Conservation (phyloP, 2,329 filamentous ascomycete genomes). For the Scortechinia acanthostroma region DNA sequence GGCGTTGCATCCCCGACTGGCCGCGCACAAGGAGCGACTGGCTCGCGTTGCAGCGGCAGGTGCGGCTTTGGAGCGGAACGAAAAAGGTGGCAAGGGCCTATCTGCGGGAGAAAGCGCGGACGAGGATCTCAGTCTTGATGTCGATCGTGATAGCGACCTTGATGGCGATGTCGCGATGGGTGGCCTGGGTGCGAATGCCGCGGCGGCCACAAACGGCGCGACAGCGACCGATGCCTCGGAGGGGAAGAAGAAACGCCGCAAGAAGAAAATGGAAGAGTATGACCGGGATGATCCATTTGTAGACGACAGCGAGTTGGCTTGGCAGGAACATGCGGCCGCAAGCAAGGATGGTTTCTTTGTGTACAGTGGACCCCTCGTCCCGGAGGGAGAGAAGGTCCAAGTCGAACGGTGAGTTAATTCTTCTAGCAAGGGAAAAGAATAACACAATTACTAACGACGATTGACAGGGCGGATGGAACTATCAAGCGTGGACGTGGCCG, state of each 20-base stretch:
- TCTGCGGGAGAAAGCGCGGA: neutral
- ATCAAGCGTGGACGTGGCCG: constrained; percentile 30
- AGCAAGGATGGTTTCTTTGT: constrained; percentile 68
- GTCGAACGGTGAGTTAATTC: constrained; percentile 44
- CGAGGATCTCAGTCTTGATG: neutral
- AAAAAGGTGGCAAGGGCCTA: constrained; percentile 19
- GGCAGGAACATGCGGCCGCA: constrained; percentile 62
- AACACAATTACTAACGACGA: constrained; percentile 5
- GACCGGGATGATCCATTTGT: constrained; percentile 43
- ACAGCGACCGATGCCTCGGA: constrained; percentile 21
- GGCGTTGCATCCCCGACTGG: constrained; percentile 57
- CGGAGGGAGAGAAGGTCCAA: constrained; percentile 51
- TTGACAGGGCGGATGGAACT: constrained; percentile 43
- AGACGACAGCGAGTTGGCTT: constrained; percentile 61
- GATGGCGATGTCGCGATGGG: constrained; percentile 46
- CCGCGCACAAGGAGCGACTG: constrained; percentile 53
- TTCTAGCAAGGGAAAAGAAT: neutral
- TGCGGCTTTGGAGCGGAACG: constrained; percentile 49
- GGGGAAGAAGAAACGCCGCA: constrained; percentile 19
- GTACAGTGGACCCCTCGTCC: constrained; percentile 58
- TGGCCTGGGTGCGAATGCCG: no score
- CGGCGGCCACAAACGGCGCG: constrained; percentile 42
- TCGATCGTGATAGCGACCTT: constrained; percentile 10
- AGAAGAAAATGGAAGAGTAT: constrained; percentile 47
- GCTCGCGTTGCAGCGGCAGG: constrained; percentile 49